phyloP scores from a whole-genome alignment of 768 basidiomycete species.

The Boletus insuetus region DNA sequence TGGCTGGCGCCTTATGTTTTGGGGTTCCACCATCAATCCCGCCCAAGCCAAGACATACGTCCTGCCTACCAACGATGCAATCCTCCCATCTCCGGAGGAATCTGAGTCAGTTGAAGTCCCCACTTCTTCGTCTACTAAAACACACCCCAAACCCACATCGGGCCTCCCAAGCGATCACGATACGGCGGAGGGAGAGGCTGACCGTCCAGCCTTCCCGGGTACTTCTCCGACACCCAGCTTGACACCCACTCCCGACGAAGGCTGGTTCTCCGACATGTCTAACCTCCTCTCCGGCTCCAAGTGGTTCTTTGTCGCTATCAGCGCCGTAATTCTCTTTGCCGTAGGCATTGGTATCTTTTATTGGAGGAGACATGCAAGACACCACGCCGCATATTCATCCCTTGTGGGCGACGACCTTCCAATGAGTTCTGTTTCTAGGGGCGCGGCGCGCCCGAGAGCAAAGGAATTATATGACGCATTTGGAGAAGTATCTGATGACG shows the following conservation, averaged over 20 bases:
- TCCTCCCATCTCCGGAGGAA: slow-evolving; percentile 48
- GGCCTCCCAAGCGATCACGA: slow-evolving; percentile 88
- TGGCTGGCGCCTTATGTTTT: slow-evolving; percentile 90
- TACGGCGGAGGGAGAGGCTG: slow-evolving; percentile 72
- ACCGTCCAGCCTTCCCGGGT: slow-evolving; percentile 65
- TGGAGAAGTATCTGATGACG: slow-evolving; percentile 84
- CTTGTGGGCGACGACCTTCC: slow-evolving; percentile 68
- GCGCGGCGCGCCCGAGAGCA: slow-evolving; percentile 50
- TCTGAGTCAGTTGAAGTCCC: slow-evolving; percentile 39
- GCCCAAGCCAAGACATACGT: slow-evolving; percentile 60
- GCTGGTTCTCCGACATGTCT: slow-evolving; percentile 81
- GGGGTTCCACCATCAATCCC: slow-evolving; percentile 84
- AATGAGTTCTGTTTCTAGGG: slow-evolving; percentile 65
- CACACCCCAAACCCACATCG: slow-evolving; percentile 80
- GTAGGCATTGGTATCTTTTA: slow-evolving; percentile 72
- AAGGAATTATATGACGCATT: slow-evolving; percentile 97
- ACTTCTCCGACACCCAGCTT: slow-evolving; percentile 37
- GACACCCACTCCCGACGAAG: slow-evolving; percentile 68
- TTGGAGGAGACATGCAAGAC: slow-evolving; percentile 59
- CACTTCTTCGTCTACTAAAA: slow-evolving; percentile 49
- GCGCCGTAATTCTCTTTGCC: slow-evolving; percentile 74
- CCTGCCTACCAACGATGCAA: slow-evolving; percentile 50
- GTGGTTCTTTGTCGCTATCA: slow-evolving; percentile 90
- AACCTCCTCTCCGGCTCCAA: slow-evolving; percentile 71
- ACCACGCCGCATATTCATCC: slow-evolving; percentile 50